Evolutionary conservation across 371 early-diverging fungal species (phyloP).

Genomic region (Phascolomyces articulosus): DNA sequence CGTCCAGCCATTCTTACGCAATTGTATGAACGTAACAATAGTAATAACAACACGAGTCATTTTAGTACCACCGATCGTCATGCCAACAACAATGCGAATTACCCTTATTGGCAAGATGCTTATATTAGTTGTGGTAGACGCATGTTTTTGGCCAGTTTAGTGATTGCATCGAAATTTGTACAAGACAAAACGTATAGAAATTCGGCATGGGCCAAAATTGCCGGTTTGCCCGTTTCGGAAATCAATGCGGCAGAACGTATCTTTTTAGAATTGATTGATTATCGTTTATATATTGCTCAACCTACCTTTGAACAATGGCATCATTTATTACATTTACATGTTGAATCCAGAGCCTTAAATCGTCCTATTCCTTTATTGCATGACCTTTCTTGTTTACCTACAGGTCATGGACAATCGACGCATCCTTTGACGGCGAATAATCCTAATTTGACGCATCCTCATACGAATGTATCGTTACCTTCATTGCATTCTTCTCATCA

Average conservation of each 20-base stretch:
- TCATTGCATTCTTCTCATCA: slow-evolving; percentile 1
- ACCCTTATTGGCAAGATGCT: slow-evolving; percentile 27
- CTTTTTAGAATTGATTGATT: slow-evolving; percentile 74
- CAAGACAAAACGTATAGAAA: slow-evolving; percentile 81
- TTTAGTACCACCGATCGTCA: too few species aligned
- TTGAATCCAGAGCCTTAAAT: slow-evolving; percentile 27
- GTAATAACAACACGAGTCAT: background rate
- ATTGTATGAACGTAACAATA: slow-evolving; percentile 11
- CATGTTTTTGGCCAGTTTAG: slow-evolving; percentile 80
- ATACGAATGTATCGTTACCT: too few species aligned
- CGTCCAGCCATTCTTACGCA: slow-evolving; percentile 34
- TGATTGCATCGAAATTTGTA: slow-evolving; percentile 80
- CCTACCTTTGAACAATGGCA: slow-evolving; percentile 57
- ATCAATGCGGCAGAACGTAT: slow-evolving; percentile 77
- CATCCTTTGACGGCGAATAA: too few species aligned
- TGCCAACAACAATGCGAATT: too few species aligned
- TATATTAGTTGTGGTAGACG: slow-evolving; percentile 70
- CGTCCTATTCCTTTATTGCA: slow-evolving; percentile 9
- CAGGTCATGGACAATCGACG: slow-evolving; percentile 10
- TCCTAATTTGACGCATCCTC: too few species aligned
- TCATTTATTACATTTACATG: slow-evolving; percentile 34
- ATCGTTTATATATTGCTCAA: slow-evolving; percentile 70
- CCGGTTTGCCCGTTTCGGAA: slow-evolving; percentile 72
- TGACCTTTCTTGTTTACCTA: slow-evolving; percentile 15
- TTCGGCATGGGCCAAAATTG: slow-evolving; percentile 82